Evolutionary conservation across 306 rosid genomes (phyloP).

Genomic region (Sophora flavescens): DNA sequence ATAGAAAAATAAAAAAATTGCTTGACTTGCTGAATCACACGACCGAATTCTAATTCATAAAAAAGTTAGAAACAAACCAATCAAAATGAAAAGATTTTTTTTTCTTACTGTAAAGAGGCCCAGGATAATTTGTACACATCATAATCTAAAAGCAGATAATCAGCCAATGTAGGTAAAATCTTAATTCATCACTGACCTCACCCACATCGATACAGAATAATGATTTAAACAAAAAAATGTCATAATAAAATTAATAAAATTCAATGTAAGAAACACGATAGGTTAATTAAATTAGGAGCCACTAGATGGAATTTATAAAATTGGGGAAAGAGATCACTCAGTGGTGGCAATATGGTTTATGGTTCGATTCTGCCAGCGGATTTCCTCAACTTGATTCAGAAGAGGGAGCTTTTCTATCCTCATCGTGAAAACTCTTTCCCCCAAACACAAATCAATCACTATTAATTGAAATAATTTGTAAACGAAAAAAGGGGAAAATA

Average conservation of each 20-base stretch:
- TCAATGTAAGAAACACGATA: not conserved
- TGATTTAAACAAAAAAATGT: not conserved
- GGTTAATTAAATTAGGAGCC: not conserved
- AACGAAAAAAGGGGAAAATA: no score
- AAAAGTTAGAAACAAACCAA: no score
- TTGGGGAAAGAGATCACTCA: conserved; percentile 50
- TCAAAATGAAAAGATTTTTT: no score
- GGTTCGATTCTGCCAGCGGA: conserved; percentile 72
- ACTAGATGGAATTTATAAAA: not conserved
- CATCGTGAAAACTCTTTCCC: conserved; percentile 60
- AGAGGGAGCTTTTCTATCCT: conserved; percentile 69
- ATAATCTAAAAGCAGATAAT: conserved; percentile 33
- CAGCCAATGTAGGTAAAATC: conserved; percentile 41
- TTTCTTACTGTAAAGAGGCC: conserved; percentile 6
- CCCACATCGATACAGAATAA: not conserved
- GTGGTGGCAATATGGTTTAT: conserved; percentile 49
- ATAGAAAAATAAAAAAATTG: no score
- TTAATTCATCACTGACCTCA: conserved; percentile 27
- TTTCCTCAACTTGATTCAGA: conserved; percentile 66
- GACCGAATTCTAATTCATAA: no score
- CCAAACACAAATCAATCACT: not conserved
- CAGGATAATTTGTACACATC: conserved; percentile 24
- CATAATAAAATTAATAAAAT: not conserved
- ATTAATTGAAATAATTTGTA: no score
- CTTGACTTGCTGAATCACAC: no score